Conservation (phyloP, 75 land plant genomes). For the Chamaecyparis obtusa region DNA sequence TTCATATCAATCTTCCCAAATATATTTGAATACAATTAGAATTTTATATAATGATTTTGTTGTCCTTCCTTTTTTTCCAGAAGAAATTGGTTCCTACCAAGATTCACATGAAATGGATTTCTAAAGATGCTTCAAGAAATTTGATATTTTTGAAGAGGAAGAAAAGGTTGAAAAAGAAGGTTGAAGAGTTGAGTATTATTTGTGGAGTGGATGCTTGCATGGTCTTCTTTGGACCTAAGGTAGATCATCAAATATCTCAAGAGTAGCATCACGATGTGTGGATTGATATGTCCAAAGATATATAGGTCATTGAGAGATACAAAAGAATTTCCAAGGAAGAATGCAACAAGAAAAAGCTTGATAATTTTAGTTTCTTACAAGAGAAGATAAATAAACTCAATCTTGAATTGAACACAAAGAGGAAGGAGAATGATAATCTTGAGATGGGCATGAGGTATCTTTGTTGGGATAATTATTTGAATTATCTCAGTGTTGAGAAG, state of each 20-base stretch:
- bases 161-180: too few relatives aligned
- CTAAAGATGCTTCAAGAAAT: conserved; percentile 47
- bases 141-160: conserved; percentile 53
- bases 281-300: conserved; percentile 11
- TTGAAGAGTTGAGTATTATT: conserved; percentile 2
- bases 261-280: not conserved
- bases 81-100: too few relatives aligned
- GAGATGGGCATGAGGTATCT: conserved; percentile 16
- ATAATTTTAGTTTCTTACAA: conserved; percentile 53
- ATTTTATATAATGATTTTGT: too few relatives aligned
- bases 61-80: too few relatives aligned
- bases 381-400: conserved; percentile 39
- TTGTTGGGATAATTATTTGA: conserved; percentile 27
- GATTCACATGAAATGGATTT: conserved; percentile 24
- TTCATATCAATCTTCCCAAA: too few relatives aligned
- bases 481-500: conserved; percentile 18
- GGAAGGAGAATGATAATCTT: conserved; percentile 26
- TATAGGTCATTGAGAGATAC: conserved; percentile 24
- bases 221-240: conserved; percentile 38
- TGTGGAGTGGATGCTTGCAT: conserved; percentile 4
- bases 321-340: conserved; percentile 11
- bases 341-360: conserved; percentile 59
- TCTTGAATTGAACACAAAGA: conserved; percentile 24
- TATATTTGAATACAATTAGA: too few relatives aligned
- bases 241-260: conserved; percentile 4